Base-by-base conservation (phyloP, 768 basidiomycete genomes). In the Macrolepiota fuliginosa region DNA sequence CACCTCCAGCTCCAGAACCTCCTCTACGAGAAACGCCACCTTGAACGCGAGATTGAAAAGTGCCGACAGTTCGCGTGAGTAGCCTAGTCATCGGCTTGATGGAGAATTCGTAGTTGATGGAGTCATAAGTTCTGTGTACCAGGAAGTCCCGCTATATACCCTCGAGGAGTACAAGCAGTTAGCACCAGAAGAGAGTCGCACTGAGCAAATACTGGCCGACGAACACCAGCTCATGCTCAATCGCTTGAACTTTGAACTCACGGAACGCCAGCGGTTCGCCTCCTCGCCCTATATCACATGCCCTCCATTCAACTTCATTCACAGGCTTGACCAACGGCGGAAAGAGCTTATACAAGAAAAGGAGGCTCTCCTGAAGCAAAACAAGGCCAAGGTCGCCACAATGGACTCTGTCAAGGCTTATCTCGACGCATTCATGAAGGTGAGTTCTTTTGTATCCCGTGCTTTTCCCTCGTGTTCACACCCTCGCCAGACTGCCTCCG, bases 31-130 rank as follows among this genome's bases (percentile, higher is more conserved):
- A 92, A 91, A 70, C 83, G 92, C 27, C 92, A 96, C 69, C 84
- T 96, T 4, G 92, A 94, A 72, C 83, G 91, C 60, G 94, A 96
- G 76, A 96, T 96, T 37, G 90, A 92, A 67, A 94, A 94, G 71
- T 96, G 94, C 74, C 84, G 91, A 52, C 92, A 95, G 70, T 96
- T 94, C 70, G 91, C 90, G 92, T 94, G 71, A 68, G 91, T 81
- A 54, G 49, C 19, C 15, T 37, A 42, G 24, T n/a, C 22, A 11
- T n/a, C n/a, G 7, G 47, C 19, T 22, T 49, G 47, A 22, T 22
- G 47, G 24, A 25, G 39, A 36, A 35, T 36, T 24, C 36, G 49
- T 56, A 37, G 40, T 47, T 55, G 59, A 46, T 58, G 9, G 25
- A 55, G 27, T 49, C 63, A 19, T 58, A 35, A 95, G 94, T 22